Evolutionary conservation across 2,329 filamentous ascomycete genomes (phyloP).

Genomic region (Pseudocercospora ulei): DNA sequence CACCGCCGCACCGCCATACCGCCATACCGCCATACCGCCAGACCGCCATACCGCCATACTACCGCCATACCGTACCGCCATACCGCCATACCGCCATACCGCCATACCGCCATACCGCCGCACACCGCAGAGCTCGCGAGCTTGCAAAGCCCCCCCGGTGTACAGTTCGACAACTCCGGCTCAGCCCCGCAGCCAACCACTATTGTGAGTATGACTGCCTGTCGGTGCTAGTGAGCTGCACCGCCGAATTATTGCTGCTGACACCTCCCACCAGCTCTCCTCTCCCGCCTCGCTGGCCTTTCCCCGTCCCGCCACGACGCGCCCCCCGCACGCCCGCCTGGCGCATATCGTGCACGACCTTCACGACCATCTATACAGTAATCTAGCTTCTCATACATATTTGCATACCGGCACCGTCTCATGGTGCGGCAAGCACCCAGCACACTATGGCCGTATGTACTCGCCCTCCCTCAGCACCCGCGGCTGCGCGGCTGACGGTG

Average conservation of each 20-base stretch:
- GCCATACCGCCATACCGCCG: slow-evolving; percentile 2
- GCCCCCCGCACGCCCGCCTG: background rate
- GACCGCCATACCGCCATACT: background rate
- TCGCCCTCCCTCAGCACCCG: background rate
- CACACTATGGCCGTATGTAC: slow-evolving; percentile 24
- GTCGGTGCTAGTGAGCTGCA: background rate
- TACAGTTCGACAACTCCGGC: slow-evolving; percentile 1
- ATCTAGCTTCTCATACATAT: slow-evolving; percentile 26
- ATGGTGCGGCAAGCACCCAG: slow-evolving; percentile 23
- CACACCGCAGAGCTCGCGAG: background rate
- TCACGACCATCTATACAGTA: slow-evolving; percentile 23
- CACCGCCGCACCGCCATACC: background rate
- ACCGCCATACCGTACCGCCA: background rate
- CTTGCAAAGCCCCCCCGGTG: background rate
- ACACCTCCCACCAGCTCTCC: slow-evolving; percentile 7
- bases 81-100: slow-evolving; percentile 6
- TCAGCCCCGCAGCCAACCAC: slow-evolving; percentile 1
- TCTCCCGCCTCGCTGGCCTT: slow-evolving; percentile 4
- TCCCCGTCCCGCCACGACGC: slow-evolving; percentile 10
- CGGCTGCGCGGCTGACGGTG: slow-evolving; percentile 9
- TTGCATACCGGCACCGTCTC: slow-evolving; percentile 26
- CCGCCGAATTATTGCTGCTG: slow-evolving; percentile 10
- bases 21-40: slow-evolving; percentile 1
- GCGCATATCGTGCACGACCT: slow-evolving; percentile 13
- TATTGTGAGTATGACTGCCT: background rate